Evolutionary conservation across 768 basidiomycete genomes (phyloP), one percentile per base, ranked within the genome.

Genomic region (Crucibulum laeve): DNA sequence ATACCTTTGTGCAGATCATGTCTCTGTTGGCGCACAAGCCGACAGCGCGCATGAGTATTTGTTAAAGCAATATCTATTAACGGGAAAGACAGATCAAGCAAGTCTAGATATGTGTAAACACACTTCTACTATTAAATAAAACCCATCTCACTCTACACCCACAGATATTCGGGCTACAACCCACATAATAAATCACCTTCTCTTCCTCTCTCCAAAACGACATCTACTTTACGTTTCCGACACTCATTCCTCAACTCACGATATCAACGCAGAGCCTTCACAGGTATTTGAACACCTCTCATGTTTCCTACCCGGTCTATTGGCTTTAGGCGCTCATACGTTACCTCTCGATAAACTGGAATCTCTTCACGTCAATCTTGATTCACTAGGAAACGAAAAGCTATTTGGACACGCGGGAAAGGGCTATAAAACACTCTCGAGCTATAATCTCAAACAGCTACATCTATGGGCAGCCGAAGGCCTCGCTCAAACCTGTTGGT

Each of bases 11-110:
- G 22, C 57, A 71, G 73, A 54, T 14, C 73, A 63, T 51, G 45
- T 82, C 4, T 79, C 83, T 1, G 77, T 87, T 5, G 87, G 85
- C 21, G 78, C 76, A 5, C 69, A 71, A 41, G 80, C 83, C 4
- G 87, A 89, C 53, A 88, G 87, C 53, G 76, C 74, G 8, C 86
- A 89, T 48, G 87, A 89, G 60, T 89, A 89, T 53, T 73, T 84
- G 21, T 71, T 89, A 44, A 89, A 89, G 54, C 76, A 82, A 42
- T 86, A 81, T 58, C 63, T 89, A 5, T 66, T 88, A 37, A 83
- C 82, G 4, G 80, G 73, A 10, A 71, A 75, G 52, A 73, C 72
- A 4, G 84, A 88, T 54, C 76, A 69, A 54, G 61, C 60, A 11
- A 80, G 73, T 46, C 63, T 87, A 3, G 76, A 80, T 56, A 75